Base-by-base conservation (phyloP, 345 rosid genomes). In the Gossypium stocksii region DNA sequence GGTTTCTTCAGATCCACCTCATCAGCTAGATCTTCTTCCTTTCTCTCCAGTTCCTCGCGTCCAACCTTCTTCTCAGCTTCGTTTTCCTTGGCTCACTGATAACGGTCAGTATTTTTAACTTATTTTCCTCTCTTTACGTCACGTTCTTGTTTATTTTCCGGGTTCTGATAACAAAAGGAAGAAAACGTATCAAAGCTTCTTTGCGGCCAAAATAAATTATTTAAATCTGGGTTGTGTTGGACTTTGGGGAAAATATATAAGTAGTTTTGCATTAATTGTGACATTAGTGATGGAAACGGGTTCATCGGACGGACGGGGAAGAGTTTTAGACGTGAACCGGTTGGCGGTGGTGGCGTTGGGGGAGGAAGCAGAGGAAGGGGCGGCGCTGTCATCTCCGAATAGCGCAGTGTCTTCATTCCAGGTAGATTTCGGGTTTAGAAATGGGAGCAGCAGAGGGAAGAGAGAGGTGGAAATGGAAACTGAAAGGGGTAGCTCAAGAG, bases 391-490 rank as follows among this genome's bases (percentile, higher is more conserved):
- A 41, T 92, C 97, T 2, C 97, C 97, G 0, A 84, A 92, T 80
- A 95, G 98, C 13, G 90, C 86, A 51, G 88, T 83, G 73, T 92
- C 99, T 46, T 90, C 97, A 71, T 92, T 93, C 70, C 96, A 80
- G 63, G 76, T 91, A 86, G 98, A 95, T 17, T 93, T 95, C 77
- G 93, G 97, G 58, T 77, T 88, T 2, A 80, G 85, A 57, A 82
- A 74, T 52, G 87, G 83, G 43, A 74, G 80, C 41, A 76, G 86
- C 34, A 49, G 83, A 54, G 59, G 80, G 63, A 86, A 88, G 76
- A 85, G 91, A 66, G 89, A 87, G 23, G 65, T 79, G 38, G 94
- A 88, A 43, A 73, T 67, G 9, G 92, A 88, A 49, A 70, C 52
- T 1, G 89, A 80, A 60, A 82, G 91, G 81, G 88, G 89, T 20